These are phyloP conservation scores for Mortierella sp. DNA, from an alignment of 371 early-diverging fungal genomes.

Conservation along the genomic window DNA sequence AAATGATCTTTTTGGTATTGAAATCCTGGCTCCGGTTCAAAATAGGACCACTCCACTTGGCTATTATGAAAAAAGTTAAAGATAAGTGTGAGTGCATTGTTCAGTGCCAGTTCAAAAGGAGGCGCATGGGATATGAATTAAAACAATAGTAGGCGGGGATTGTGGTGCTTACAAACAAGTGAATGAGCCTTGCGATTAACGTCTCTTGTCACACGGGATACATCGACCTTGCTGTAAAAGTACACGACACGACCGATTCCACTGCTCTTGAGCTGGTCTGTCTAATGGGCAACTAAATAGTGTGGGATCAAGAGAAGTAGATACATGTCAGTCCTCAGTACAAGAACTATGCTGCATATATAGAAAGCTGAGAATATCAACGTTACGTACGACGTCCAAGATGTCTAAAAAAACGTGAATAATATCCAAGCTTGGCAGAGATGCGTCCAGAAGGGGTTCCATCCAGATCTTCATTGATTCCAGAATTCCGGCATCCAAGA, in stretches of 20 bases:
- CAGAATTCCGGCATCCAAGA: conserved; percentile 92
- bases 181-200: conserved; percentile 87
- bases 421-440: conserved; percentile 95
- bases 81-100: background rate
- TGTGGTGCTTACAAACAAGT: conserved; percentile 72
- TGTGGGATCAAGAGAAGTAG: background rate
- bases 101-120: background rate
- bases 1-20: conserved; percentile 70
- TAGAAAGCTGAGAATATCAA: background rate
- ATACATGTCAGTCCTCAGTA: background rate
- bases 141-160: too few relatives aligned
- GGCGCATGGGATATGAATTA: background rate
- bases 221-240: conserved; percentile 95
- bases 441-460: conserved; percentile 96
- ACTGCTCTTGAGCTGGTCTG: conserved; percentile 90
- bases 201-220: conserved; percentile 74
- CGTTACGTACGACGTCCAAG: conserved; percentile 71
- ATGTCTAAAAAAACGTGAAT: conserved; percentile 87
- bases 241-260: conserved; percentile 91
- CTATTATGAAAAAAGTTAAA: conserved; percentile 21
- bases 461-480: conserved; percentile 94
- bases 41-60: conserved; percentile 92
- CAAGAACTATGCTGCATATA: background rate
- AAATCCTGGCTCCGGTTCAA: conserved; percentile 85
- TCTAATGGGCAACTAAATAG: conserved; percentile 81